phyloP scores from a whole-genome alignment of 208 protist species.

The Trichomonas vaginalis region DNA sequence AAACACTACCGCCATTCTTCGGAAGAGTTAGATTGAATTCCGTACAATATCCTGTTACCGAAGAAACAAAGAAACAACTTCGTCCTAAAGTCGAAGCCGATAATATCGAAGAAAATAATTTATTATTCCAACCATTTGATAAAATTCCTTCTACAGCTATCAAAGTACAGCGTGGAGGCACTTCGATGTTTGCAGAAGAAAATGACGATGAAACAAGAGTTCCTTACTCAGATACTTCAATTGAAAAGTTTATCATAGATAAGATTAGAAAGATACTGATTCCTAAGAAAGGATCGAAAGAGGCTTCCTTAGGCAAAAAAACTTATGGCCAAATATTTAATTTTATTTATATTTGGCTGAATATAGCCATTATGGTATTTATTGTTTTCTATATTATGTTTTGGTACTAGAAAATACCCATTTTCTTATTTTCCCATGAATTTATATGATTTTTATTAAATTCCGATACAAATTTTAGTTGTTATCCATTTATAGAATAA shows the following conservation, averaged over 20 bases:
- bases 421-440: too few species aligned
- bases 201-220: neutral
- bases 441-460: too few species aligned
- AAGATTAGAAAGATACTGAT: neutral
- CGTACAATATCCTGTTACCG: neutral
- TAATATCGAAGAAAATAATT: neutral
- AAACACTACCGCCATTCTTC: neutral
- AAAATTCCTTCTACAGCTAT: neutral
- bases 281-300: neutral
- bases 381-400: neutral
- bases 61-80: neutral
- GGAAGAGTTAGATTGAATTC: neutral
- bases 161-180: neutral
- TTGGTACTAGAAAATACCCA: too few species aligned
- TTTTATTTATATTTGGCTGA: neutral
- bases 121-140: neutral
- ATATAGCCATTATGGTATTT: neutral
- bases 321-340: neutral
- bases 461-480: too few species aligned
- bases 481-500: too few species aligned
- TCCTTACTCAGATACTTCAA: neutral
- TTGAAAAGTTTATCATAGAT: neutral
- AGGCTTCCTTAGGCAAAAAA: neutral
- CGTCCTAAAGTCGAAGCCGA: neutral
- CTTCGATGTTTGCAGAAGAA: neutral